Evolutionary conservation across 2,329 filamentous ascomycete genomes (phyloP), one percentile per base, ranked within the genome.

Genomic region (Diaporthe vaccinii): DNA sequence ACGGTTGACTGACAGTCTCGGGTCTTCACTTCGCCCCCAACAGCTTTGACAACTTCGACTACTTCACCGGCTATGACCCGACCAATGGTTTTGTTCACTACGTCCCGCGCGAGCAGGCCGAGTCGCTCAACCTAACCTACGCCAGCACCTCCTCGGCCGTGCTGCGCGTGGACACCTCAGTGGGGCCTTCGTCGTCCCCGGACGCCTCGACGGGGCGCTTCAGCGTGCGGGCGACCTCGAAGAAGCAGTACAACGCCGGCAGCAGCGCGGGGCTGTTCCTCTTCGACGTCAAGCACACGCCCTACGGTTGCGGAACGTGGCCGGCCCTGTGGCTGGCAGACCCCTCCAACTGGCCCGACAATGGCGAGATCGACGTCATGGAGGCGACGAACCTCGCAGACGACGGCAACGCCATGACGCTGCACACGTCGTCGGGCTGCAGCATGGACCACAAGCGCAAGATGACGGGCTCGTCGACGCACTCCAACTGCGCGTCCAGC

Each of bases 261-360:
- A 51, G 31, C 46, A 51, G 31, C 46, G 9, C 61, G 17, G 65
- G 46, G 14, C 88, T 93, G n/a, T 93, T 93, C 83, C 84, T 93
- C 79, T 93, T 93, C 79, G 91, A 93, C 79, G 85, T 93, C 77
- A 86, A 88, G 76, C 91, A 93, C 82, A 89, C 89, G 0, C 92
- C 91, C 0, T 89, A 86, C 78, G 91, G 91, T 57, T 93, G 91
- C 79, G 91, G 87, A 4, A 91, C 88, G 31, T 93, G 90, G 92
- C 90, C 91, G 2, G 88, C 92, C 0, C 86, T 94, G 15, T 94
- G 92, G 92, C 85, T 94, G 9, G 86, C 87, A 0, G 92, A 94
- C 80, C 84, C 86, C 0, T 82, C 81, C 78, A 88, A 91, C 83
- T 92, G 92, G 92, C 92, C 92, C 4, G 78, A 81, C 7, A 86